Base-by-base conservation (phyloP, 345 rosid species). In the Melastoma malabathricum region DNA sequence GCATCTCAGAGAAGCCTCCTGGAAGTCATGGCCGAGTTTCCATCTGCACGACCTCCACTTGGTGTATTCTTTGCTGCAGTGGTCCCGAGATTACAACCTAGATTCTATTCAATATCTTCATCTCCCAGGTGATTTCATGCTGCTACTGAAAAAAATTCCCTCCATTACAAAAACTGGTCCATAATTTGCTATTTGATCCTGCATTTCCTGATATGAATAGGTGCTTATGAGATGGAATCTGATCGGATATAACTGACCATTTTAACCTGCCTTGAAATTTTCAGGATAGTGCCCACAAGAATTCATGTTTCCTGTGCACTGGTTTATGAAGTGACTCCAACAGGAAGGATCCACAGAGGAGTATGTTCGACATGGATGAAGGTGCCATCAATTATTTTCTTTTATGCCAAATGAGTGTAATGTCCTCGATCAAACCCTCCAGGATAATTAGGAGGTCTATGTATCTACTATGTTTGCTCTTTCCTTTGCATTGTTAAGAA, bases 361-460 rank as follows among this genome's bases (percentile, higher is more conserved):
- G 70, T 92, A 58, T 92, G 98, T 71, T 92, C 98, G 17, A 92
- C 95, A 25, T 92, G 98, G 98, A 83, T 86, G 84, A 86, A 81
- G 96, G 96, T 79, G 59, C 48, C 18, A 15, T 25, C 27, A 14
- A 51, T 51, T 10, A 12, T 51, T 12, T 43, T 51, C 20, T 51
- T 13, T 31, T 34, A 34, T 34, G 41, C 41, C 41, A 34, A 7
- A 34, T 34, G 19, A 2, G 44, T 3, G 23, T 51, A 31, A 31
- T 34, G 2, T 34, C 41, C 12, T 34, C 9, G 41, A 34, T 34
- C 38, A 34, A 34, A 2, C 12, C 41, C 41, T 8, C 12, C 6
- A 34, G 41, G 41, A 34, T 12, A 34, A 5, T 34, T 34, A 34
- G 10, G 41, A 2, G 41, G 41, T 7, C 41, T 9, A 5, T 34